These are phyloP conservation scores for Agastache rugosa DNA, from an alignment of 257 asterid genomes.

Conservation along the genomic window DNA sequence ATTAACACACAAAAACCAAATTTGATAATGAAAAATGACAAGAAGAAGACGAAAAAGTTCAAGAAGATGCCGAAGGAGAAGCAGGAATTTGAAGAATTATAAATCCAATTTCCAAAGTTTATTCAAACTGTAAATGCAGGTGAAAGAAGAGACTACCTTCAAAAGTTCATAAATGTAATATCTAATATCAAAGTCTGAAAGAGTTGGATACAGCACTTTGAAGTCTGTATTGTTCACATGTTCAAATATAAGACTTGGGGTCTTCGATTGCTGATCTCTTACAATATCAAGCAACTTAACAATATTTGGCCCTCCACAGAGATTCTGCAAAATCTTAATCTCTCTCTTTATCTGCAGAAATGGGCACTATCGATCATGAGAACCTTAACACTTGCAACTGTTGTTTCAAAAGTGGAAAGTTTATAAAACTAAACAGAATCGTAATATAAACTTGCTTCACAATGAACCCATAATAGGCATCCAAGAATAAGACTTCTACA, in stretches of 20 bases:
- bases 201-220: conserved; percentile 88
- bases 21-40: conserved; percentile 12
- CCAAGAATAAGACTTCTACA: neutral
- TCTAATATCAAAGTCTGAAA: conserved; percentile 80
- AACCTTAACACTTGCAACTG: neutral
- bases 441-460: neutral
- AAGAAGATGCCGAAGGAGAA: neutral
- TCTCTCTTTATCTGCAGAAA: conserved; percentile 89
- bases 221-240: conserved; percentile 89
- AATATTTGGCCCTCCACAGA: conserved; percentile 91
- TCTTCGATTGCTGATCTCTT: conserved; percentile 92
- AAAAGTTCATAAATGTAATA: conserved; percentile 85
- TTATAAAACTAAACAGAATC: neutral
- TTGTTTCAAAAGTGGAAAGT: neutral
- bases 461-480: conserved; percentile 11
- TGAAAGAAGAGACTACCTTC: conserved; percentile 54
- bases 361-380: conserved; percentile 24
- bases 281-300: conserved; percentile 93
- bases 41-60: too few species aligned
- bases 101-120: conserved; percentile 19
- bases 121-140: conserved; percentile 17
- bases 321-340: conserved; percentile 88
- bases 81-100: neutral
- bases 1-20: neutral
- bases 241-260: conserved; percentile 93